A percentile compares a stretch with the other conserved stretches of the same genome.
Evolutionary conservation across 75 land plant species (phyloP).

Genomic region (Isoetes taiwanensis): DNA sequence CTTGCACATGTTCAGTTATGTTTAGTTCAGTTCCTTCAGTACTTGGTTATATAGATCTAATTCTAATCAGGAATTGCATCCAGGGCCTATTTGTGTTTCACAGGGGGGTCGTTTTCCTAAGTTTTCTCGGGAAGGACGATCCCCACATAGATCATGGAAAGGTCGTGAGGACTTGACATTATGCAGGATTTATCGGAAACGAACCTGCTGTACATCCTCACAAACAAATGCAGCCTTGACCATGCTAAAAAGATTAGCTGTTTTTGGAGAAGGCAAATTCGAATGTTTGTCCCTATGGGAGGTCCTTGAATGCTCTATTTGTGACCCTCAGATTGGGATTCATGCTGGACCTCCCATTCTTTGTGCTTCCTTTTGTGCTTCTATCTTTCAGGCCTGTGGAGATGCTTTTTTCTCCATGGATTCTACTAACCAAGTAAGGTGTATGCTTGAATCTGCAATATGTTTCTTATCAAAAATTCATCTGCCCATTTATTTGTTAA

Average conservation of each 20-base stretch:
- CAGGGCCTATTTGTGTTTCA: conserved; percentile 43
- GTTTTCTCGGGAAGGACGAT: conserved; percentile 54
- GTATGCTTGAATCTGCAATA: background rate
- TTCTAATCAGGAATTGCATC: too few species aligned
- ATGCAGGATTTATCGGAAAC: conserved; percentile 58
- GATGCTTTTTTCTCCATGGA: conserved; percentile 62
- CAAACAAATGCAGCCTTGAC: conserved; percentile 74
- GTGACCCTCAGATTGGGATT: conserved; percentile 72
- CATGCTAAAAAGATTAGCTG: conserved; percentile 43
- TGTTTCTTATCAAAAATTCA: background rate
- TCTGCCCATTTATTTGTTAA: background rate
- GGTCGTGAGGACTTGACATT: conserved; percentile 55
- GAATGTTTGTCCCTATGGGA: conserved; percentile 84
- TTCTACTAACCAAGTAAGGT: conserved; percentile 44
- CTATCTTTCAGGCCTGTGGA: conserved; percentile 42
- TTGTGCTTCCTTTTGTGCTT: conserved; percentile 59
- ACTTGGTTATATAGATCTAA: too few species aligned
- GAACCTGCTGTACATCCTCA: conserved; percentile 62
- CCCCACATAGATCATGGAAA: conserved; percentile 43
- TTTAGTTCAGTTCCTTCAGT: too few species aligned
- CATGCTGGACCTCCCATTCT: conserved; percentile 58
- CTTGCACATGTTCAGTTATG: too few species aligned
- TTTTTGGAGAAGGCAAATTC: conserved; percentile 60
- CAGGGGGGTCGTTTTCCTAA: conserved; percentile 70
- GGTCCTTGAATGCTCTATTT: conserved; percentile 69